A percentile compares a stretch with the other conserved stretches of the same genome.
phyloP scores from a whole-genome alignment of 192 early-diverging fungal genomes.

The Podila verticillata region DNA sequence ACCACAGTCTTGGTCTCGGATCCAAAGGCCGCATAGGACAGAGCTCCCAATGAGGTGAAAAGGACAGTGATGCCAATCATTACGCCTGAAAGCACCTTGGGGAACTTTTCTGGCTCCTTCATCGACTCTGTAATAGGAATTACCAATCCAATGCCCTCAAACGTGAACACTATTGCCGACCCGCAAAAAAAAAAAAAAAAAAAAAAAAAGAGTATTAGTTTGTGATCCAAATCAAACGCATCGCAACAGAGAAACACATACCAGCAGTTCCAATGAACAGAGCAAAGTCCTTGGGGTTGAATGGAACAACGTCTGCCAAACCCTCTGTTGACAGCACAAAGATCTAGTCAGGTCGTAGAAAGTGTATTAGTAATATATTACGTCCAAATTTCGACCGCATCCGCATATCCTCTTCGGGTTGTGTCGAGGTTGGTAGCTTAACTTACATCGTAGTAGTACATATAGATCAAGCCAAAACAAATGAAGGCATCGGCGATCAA shows the following conservation, averaged over 20 bases:
- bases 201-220: not conserved
- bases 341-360: conserved; percentile 40
- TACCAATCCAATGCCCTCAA: conserved; percentile 55
- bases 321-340: conserved; percentile 71
- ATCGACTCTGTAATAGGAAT: conserved; percentile 89
- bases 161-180: conserved; percentile 29
- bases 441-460: conserved; percentile 80
- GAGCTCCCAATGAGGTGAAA: conserved; percentile 82
- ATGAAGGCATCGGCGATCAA: conserved; percentile 95
- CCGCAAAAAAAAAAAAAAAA: not conserved
- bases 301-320: conserved; percentile 72
- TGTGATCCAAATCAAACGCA: too few species aligned
- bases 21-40: conserved; percentile 91
- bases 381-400: too few species aligned
- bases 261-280: conserved; percentile 96
- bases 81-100: conserved; percentile 78
- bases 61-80: conserved; percentile 83
- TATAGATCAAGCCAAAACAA: conserved; percentile 84
- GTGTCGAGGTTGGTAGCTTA: too few species aligned
- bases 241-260: conserved; percentile 64
- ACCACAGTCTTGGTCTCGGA: conserved; percentile 86
- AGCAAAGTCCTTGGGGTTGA: conserved; percentile 86
- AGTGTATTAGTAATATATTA: not conserved
- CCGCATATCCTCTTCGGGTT: too few species aligned
- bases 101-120: conserved; percentile 92